A percentile compares a stretch with the other conserved stretches of the same genome.
Evolutionary conservation across 1,284 basidiomycete species (phyloP).

Genomic region (Malassezia brasiliensis): DNA sequence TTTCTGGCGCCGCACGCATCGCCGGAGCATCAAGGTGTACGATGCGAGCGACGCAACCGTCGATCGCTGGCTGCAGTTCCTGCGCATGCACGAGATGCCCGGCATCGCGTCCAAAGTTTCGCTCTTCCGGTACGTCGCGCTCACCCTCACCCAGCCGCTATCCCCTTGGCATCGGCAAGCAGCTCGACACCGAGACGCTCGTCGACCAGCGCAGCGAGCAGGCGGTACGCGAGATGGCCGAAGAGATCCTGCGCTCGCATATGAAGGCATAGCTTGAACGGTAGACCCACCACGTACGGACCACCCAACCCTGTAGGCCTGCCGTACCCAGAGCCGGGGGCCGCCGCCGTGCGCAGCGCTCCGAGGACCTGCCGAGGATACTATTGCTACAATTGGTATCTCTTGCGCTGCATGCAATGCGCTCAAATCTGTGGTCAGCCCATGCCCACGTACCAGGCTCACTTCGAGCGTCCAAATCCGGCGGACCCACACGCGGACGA

Average conservation of each 20-base stretch:
- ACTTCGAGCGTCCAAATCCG: constrained; percentile 98
- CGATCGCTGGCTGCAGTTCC: constrained; percentile 70
- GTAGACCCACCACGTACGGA: neutral
- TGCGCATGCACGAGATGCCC: constrained; percentile 65
- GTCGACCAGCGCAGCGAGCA: constrained; percentile 2
- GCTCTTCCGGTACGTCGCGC: constrained; percentile 53
- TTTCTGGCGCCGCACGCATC: constrained; percentile 75
- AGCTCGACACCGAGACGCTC: neutral
- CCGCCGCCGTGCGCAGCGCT: too few species aligned
- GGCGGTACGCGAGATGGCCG: constrained; percentile 14
- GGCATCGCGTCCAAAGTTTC: constrained; percentile 79
- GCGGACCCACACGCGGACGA: constrained; percentile 68
- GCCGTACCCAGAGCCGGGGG: too few species aligned
- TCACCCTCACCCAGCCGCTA: constrained; percentile 3
- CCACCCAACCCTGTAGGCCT: too few species aligned
- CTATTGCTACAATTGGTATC: constrained; percentile 3
- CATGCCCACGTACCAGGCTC: constrained; percentile 59
- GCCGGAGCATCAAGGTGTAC: constrained; percentile 77
- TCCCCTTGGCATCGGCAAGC: constrained; percentile 13
- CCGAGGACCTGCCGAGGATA: neutral
- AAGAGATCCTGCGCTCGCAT: constrained; percentile 11
- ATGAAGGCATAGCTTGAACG: neutral
- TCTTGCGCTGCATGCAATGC: neutral
- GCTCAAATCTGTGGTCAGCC: constrained; percentile 2
- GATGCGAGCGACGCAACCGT: constrained; percentile 74